A percentile compares a stretch with the other conserved stretches of the same genome.
Evolutionary conservation across 1,284 basidiomycete species (phyloP).

Genomic region (Agroathelia rolfsii): DNA sequence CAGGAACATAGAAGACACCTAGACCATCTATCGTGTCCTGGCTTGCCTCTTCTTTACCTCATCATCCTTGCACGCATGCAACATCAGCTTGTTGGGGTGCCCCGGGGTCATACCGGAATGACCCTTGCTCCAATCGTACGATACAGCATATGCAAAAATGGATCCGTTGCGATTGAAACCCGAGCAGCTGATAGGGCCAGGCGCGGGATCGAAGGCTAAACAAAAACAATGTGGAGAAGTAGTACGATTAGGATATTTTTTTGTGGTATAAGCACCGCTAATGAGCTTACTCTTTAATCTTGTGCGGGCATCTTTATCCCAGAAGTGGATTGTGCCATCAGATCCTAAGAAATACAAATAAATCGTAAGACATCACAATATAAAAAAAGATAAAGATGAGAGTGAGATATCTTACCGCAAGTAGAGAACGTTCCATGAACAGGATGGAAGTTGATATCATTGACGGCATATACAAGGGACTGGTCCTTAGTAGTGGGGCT

Average conservation of each 20-base stretch:
- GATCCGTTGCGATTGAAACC: constrained; percentile 79
- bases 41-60: constrained; percentile 67
- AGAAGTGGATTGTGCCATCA: constrained; percentile 77
- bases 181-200: constrained; percentile 62
- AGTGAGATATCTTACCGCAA: constrained; percentile 51
- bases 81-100: constrained; percentile 79
- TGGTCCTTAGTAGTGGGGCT: constrained; percentile 58
- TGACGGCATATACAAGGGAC: constrained; percentile 83
- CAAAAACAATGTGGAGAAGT: not conserved
- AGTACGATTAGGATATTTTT: not conserved
- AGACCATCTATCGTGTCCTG: constrained; percentile 25
- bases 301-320: constrained; percentile 87
- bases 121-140: constrained; percentile 88
- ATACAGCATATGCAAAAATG: constrained; percentile 85
- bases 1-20: no score
- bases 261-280: constrained; percentile 1
- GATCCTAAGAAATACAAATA: constrained; percentile 35
- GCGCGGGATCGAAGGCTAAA: constrained; percentile 52
- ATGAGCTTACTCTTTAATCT: constrained; percentile 70
- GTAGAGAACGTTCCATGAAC: constrained; percentile 92
- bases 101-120: constrained; percentile 78
- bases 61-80: constrained; percentile 85
- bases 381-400: constrained; percentile 11
- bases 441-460: constrained; percentile 88
- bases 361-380: constrained; percentile 3